Evolutionary conservation across 208 protist species (phyloP).

Genomic region (Leishmania aethiopica): DNA sequence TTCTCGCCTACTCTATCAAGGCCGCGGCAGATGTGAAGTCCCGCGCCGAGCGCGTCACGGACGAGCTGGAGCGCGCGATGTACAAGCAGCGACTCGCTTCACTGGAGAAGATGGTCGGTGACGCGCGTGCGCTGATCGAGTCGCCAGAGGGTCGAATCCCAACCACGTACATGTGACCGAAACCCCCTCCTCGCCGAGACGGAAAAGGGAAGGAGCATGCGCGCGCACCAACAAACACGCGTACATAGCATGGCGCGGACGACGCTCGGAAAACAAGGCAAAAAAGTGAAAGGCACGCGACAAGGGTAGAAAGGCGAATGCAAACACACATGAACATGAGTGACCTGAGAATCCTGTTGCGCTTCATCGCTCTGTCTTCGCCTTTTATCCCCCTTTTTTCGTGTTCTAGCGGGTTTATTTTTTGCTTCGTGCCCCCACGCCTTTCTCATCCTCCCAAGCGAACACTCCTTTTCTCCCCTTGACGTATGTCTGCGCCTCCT

Average conservation of each 20-base stretch:
- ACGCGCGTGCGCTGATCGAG: slow-evolving; percentile 40
- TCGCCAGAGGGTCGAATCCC: slow-evolving; percentile 40
- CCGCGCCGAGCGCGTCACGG: slow-evolving; percentile 14
- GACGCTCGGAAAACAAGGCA: neutral
- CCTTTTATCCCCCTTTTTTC: neutral
- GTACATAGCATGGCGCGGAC: neutral
- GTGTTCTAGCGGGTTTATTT: neutral
- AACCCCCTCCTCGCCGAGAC: neutral
- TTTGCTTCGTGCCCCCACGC: neutral
- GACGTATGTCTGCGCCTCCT: neutral
- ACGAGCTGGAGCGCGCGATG: slow-evolving; percentile 14
- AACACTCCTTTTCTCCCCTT: neutral
- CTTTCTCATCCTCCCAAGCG: no score
- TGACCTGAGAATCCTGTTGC: neutral
- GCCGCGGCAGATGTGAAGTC: slow-evolving; percentile 28
- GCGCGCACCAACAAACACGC: neutral
- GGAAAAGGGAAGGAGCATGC: neutral
- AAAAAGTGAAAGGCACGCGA: neutral
- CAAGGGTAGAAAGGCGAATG: no score
- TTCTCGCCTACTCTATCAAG: slow-evolving; percentile 41
- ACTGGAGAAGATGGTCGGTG: slow-evolving; percentile 38
- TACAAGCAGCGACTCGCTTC: slow-evolving; percentile 24
- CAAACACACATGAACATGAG: neutral
- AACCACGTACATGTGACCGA: slow-evolving; percentile 21
- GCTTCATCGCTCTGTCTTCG: neutral